Evolutionary conservation across 768 basidiomycete genomes (phyloP), one percentile per base, ranked within the genome.

Genomic region (Boletellus ananiceps): DNA sequence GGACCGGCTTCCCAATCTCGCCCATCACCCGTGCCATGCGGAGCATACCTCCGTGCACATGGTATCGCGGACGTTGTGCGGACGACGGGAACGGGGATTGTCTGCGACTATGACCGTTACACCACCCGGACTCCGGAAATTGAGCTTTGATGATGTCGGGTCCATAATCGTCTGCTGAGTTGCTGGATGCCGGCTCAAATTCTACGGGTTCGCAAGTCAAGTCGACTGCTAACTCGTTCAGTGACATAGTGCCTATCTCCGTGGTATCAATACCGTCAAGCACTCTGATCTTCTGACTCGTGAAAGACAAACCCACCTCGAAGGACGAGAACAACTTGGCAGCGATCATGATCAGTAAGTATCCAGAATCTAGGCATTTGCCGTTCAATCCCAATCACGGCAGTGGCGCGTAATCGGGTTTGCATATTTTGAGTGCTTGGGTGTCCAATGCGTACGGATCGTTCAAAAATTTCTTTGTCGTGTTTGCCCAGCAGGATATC

Each of bases 281-380:
- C 33, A 19, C 33, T 42, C 40, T 31, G 8, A 11, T 53, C 18
- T 40, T 16, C 34, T 11, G n/a, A 54, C 12, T 2, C 2, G n/a
- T 23, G 16, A 33, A 33, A 42, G 50, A 48, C 27, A 29, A 38
- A 59, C 68, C 27, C 37, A 79, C 82, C 84, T 69, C 86, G 72
- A 40, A 88, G 70, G 14, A 91, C 86, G 21, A 92, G 77, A 9
- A 91, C 85, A 41, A 92, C 77, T 62, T 91, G 84, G 5, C 69
- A 71, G 34, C 89, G 75, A 39, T 75, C 75, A 59, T 93, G 85
- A 62, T 92, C 90, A 0, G 87, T 90, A 16, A 93, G 73, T 4
- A 91, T 83, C 88, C 90, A 92, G 63, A 85, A 92, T 32, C 87
- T 75, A 3, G 90, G 89, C 82, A 89, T 86, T 52, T 82, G 74